Evolutionary conservation across 352 stramenopile genomes (phyloP).

Genomic region (Pythium aquatile): DNA sequence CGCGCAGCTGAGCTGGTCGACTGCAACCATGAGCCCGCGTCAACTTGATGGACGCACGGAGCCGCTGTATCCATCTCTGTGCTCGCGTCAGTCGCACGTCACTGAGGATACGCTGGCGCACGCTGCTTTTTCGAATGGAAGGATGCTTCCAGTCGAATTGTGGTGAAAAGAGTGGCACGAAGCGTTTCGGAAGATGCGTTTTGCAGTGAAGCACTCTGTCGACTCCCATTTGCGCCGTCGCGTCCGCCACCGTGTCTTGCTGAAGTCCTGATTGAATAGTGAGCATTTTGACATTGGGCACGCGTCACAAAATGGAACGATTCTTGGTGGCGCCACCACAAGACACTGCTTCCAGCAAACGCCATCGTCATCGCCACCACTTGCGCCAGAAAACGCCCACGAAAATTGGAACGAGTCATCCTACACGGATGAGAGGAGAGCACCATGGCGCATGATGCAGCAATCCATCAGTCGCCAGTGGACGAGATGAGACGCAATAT

Average conservation of each 20-base stretch:
- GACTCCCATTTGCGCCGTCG: not conserved
- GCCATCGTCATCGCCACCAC: not conserved
- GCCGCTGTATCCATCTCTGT: constrained; percentile 4
- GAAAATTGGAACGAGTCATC: not conserved
- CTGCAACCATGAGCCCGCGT: not conserved
- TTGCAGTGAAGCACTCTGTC: not conserved
- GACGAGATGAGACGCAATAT: constrained; percentile 4
- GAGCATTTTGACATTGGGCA: constrained; percentile 3
- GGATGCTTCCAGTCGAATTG: not conserved
- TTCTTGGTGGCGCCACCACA: not conserved
- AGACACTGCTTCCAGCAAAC: not conserved
- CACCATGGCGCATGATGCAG: not conserved
- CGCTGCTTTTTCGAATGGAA: not conserved
- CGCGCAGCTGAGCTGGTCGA: not conserved
- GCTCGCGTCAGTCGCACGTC: constrained; percentile 20
- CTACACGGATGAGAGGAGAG: not conserved
- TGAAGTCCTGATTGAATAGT: not conserved
- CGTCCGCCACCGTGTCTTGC: too few relatives aligned
- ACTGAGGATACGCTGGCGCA: constrained; percentile 18
- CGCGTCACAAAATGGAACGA: constrained; percentile 1
- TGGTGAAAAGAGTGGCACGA: not conserved
- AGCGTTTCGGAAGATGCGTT: not conserved
- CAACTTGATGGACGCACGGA: not conserved
- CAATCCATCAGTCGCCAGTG: not conserved
- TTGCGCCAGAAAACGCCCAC: constrained; percentile 1